Conservation (phyloP, 2,329 filamentous ascomycete genomes). For the Monosporascus sp. region DNA sequence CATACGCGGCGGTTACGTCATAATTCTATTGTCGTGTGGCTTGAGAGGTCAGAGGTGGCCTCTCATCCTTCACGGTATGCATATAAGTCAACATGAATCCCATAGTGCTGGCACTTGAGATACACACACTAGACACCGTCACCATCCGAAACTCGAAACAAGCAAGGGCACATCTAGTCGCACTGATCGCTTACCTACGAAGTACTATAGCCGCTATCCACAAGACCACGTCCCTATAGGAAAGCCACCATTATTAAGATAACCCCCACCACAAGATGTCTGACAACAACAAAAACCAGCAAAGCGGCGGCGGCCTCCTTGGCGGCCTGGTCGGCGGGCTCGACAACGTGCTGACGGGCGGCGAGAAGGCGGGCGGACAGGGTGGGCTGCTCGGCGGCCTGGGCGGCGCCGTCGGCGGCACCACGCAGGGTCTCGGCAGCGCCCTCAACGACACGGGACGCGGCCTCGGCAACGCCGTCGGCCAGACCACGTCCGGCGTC, state of each 20-base stretch:
- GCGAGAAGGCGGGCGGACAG: slow-evolving; percentile 27
- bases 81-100: neutral
- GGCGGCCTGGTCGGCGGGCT: slow-evolving; percentile 26
- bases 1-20: neutral
- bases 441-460: slow-evolving; percentile 24
- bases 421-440: slow-evolving; percentile 25
- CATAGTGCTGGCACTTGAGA: no score
- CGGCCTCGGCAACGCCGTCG: slow-evolving; percentile 25
- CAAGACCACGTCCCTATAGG: no score
- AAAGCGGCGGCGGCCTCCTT: slow-evolving; percentile 22
- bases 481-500: slow-evolving; percentile 25
- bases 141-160: no score
- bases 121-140: no score
- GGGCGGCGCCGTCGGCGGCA: slow-evolving; percentile 23
- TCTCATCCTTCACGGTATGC: no score
- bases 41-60: neutral
- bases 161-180: no score
- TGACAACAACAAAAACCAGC: slow-evolving; percentile 17
- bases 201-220: no score
- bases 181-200: no score
- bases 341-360: slow-evolving; percentile 29
- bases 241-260: neutral
- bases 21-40: neutral
- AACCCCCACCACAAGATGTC: slow-evolving; percentile 19
- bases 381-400: slow-evolving; percentile 28